Evolutionary conservation across 108 stramenopile genomes (phyloP), one percentile per base, ranked within the genome.

Genomic region (Schizochytrium sp.): DNA sequence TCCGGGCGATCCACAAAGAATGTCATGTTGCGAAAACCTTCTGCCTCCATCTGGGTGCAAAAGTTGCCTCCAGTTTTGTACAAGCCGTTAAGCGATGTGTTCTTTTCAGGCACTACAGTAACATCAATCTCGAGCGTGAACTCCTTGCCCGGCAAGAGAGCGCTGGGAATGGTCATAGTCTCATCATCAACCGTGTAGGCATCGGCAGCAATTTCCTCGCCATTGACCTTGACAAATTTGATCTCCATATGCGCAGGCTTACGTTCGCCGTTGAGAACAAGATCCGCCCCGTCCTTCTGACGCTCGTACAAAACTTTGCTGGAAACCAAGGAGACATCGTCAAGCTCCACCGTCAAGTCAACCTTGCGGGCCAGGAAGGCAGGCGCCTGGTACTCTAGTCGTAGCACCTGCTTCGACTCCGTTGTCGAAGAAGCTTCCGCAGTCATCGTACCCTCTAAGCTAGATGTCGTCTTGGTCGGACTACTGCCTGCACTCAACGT

Each of bases 1-100:
- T 99, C 98, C 46, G 98, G 98, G 42, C 96, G 94, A 91, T 99
- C 99, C 12, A 96, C 95, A 87, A 95, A 97, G 90, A 95, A 98
- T 19, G 97, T 98, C 91, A 98, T 97, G 17, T 97, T 94, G 4
- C 97, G 93, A 91, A 95, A 95, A 38, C 95, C 93, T 90, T 94
- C 92, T 50, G 94, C 94, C 88, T 95, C 95, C 90, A 95, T 96
- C 88, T 98, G 98, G 3, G 98, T 97, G 92, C 97, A 98, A 72
- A 96, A 97, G 95, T 96, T 96, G 44, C 61, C 61, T 19, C 95
- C 94, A 53, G 90, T 90, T 89, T 96, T 96, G 95, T 99, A 99
- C 46, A 99, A 91, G 56, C 99, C 99, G 28, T 90, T 89, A 8
- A 98, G 90, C 90, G 96, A 95, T 3, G 97, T 97, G 91, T 98